phyloP scores from a whole-genome alignment of 2,329 filamentous ascomycete species.

The Apiospora arundinis region DNA sequence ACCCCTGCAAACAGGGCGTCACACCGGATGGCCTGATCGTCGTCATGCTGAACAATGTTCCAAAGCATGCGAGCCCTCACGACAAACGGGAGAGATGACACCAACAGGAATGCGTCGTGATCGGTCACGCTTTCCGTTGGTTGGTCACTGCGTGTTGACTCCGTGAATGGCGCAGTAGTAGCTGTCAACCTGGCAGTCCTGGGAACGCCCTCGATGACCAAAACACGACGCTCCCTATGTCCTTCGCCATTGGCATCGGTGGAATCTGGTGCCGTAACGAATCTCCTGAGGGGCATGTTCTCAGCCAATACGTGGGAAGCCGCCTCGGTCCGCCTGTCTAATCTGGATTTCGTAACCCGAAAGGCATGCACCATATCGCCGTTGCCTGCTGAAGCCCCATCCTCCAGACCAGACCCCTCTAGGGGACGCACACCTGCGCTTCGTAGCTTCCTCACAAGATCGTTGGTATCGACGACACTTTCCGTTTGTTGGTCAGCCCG shows the following conservation, averaged over 20 bases:
- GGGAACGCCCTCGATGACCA: not conserved
- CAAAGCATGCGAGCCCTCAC: not conserved
- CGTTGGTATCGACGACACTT: not conserved
- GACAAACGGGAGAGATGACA: not conserved
- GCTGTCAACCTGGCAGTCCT: not conserved
- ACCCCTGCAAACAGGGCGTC: not conserved
- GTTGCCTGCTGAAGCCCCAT: no score
- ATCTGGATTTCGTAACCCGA: not conserved
- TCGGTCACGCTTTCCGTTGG: not conserved
- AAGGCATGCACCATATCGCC: not conserved
- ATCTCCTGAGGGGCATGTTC: not conserved
- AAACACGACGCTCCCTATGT: not conserved
- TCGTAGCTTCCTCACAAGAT: not conserved
- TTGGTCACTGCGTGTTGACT: not conserved
- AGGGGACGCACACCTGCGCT: not conserved
- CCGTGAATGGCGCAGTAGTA: not conserved
- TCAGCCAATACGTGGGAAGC: not conserved
- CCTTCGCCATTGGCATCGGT: not conserved
- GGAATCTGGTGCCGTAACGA: not conserved
- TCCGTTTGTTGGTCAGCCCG: not conserved
- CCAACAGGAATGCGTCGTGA: not conserved
- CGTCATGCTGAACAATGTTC: not conserved
- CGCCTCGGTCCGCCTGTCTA: not conserved
- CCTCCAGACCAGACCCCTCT: no score
- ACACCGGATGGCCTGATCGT: not conserved